Evolutionary conservation across 2,329 filamentous ascomycete genomes (phyloP).

Genomic region (Paecilomyces dactylethromorphus): DNA sequence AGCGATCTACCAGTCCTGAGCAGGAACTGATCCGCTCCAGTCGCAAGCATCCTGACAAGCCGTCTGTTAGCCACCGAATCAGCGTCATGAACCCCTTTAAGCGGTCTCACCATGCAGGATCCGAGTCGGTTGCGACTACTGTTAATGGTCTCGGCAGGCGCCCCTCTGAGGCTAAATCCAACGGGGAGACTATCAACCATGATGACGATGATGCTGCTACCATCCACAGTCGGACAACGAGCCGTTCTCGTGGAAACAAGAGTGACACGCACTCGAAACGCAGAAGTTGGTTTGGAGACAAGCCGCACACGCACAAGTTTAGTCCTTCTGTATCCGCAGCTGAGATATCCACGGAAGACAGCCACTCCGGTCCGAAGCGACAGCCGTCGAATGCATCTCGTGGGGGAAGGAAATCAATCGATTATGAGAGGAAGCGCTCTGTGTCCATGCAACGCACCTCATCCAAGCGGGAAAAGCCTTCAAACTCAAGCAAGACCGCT

Average conservation of each 20-base stretch:
- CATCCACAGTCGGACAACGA: conserved; percentile 30
- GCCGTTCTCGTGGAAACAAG: conserved; percentile 25
- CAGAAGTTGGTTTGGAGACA: conserved; percentile 33
- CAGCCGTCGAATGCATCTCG: conserved; percentile 21
- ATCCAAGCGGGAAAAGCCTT: not conserved
- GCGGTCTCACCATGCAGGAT: conserved; percentile 28
- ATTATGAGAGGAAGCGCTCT: conserved; percentile 21
- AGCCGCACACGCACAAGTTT: conserved; percentile 23
- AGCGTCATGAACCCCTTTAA: conserved; percentile 40
- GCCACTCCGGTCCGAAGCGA: conserved; percentile 13
- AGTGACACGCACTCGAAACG: conserved; percentile 25
- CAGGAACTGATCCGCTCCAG: conserved; percentile 27
- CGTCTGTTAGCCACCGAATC: conserved; percentile 34
- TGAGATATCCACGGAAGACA: conserved; percentile 13
- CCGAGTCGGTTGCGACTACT: conserved; percentile 29
- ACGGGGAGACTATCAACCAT: conserved; percentile 7
- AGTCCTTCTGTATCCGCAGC: conserved; percentile 2
- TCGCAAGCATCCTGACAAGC: conserved; percentile 28
- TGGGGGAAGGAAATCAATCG: conserved; percentile 20
- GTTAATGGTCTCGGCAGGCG: conserved; percentile 11
- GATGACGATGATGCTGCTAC: conserved; percentile 30
- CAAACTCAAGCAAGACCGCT: conserved; percentile 20
- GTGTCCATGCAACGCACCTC: not conserved
- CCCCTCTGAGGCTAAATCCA: conserved; percentile 16
- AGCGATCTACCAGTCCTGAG: conserved; percentile 28